A percentile compares a stretch with the other conserved stretches of the same genome.
phyloP scores from a whole-genome alignment of 2,329 filamentous ascomycete species.

The Aspergillus tubingensis region DNA sequence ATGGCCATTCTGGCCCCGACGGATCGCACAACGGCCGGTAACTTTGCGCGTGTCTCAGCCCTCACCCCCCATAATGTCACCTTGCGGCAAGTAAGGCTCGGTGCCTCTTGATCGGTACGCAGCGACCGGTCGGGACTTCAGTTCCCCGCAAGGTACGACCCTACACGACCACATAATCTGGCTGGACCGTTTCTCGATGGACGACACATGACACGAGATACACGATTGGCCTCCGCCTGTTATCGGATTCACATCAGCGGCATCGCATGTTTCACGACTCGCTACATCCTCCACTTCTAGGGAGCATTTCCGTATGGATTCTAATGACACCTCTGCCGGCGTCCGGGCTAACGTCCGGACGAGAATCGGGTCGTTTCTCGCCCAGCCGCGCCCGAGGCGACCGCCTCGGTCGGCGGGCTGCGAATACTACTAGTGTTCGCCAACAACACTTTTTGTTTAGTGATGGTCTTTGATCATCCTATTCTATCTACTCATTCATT shows the following conservation, averaged over 20 bases:
- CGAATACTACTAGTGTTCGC: neutral
- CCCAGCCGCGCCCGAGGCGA: neutral
- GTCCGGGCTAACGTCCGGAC: slow-evolving; percentile 2
- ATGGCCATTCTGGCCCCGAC: slow-evolving; percentile 38
- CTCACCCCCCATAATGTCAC: neutral
- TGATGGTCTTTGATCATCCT: slow-evolving; percentile 9
- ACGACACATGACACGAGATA: slow-evolving; percentile 12
- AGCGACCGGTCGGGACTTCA: neutral
- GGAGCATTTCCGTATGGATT: slow-evolving; percentile 5
- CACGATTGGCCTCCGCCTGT: slow-evolving; percentile 13
- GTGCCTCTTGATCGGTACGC: slow-evolving; percentile 1
- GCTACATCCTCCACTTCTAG: slow-evolving; percentile 5
- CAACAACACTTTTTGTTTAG: slow-evolving; percentile 7
- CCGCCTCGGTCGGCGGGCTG: neutral
- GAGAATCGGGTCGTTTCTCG: slow-evolving; percentile 4
- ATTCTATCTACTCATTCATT: slow-evolving; percentile 3
- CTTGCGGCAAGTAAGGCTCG: slow-evolving; percentile 1
- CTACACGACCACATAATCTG: slow-evolving; percentile 14
- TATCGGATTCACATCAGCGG: slow-evolving; percentile 16
- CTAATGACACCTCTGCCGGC: slow-evolving; percentile 4
- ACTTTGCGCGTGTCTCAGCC: neutral
- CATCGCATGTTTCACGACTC: slow-evolving; percentile 13
- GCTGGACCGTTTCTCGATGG: slow-evolving; percentile 15
- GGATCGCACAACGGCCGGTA: slow-evolving; percentile 37
- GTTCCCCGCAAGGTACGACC: slow-evolving; percentile 8